Conservation (phyloP, 352 stramenopile genomes). For the Phytophthora syringae region DNA sequence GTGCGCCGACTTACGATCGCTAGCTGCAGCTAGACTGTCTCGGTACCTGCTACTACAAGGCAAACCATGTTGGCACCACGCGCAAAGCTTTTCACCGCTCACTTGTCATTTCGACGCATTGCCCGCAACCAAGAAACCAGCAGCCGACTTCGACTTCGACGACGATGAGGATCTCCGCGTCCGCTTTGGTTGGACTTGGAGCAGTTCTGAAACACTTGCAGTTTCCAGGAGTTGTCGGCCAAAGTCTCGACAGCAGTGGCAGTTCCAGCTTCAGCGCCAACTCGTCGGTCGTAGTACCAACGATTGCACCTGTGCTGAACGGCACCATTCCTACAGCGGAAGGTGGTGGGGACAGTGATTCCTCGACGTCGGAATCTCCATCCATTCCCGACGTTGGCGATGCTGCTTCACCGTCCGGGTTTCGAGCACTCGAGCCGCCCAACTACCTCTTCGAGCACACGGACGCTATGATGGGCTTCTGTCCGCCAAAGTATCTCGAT, state of each 20-base stretch:
- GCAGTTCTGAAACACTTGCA: constrained; percentile 29
- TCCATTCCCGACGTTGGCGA: constrained; percentile 14
- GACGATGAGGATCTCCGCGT: constrained; percentile 37
- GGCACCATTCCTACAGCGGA: constrained; percentile 4
- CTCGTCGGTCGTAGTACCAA: constrained; percentile 19
- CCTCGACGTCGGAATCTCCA: constrained; percentile 6
- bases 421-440: constrained; percentile 38
- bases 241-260: constrained; percentile 9
- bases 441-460: constrained; percentile 54
- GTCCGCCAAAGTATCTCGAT: constrained; percentile 62
- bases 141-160: constrained; percentile 12
- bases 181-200: constrained; percentile 24
- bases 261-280: constrained; percentile 22
- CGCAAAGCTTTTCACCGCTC: constrained; percentile 16
- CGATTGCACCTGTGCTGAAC: constrained; percentile 12
- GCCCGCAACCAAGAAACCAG: constrained; percentile 15
- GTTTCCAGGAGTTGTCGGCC: too few species aligned
- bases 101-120: constrained; percentile 42
- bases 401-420: constrained; percentile 17
- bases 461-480: constrained; percentile 56
- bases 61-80: too few species aligned
- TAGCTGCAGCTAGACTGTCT: not conserved
- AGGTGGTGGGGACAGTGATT: constrained; percentile 1
- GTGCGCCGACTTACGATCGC: constrained; percentile 9
- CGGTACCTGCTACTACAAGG: too few species aligned